Evolutionary conservation across 495 filamentous ascomycete species (phyloP).

Genomic region (Thermothielavioides terrestris): DNA sequence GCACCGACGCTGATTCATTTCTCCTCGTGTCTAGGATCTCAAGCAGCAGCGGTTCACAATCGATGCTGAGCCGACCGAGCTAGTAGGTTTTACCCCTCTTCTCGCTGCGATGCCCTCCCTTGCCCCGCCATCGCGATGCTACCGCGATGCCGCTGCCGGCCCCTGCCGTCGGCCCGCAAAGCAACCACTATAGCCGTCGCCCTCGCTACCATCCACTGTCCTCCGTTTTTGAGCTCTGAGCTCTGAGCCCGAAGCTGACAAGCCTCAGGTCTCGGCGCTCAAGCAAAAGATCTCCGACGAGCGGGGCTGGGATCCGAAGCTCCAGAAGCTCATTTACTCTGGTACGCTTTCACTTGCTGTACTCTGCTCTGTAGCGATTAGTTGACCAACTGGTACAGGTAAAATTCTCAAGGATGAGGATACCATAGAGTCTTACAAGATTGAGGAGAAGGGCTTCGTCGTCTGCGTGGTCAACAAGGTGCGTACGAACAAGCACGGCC

Average conservation of each 20-base stretch:
- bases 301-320: conserved; percentile 82
- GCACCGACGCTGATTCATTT: conserved; percentile 24
- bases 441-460: conserved; percentile 98
- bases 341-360: conserved; percentile 47
- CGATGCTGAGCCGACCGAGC: conserved; percentile 86
- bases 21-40: conserved; percentile 56
- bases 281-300: conserved; percentile 84
- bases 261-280: conserved; percentile 65
- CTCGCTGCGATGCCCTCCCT: conserved; percentile 8
- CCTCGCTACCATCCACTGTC: no score
- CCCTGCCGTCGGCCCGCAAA: no score
- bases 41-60: conserved; percentile 97
- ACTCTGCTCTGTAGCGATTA: not conserved
- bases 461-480: conserved; percentile 97
- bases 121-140: conserved; percentile 8
- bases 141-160: not conserved
- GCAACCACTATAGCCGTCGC: not conserved
- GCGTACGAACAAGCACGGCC: conserved; percentile 11
- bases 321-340: conserved; percentile 94
- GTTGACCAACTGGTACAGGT: conserved; percentile 42
- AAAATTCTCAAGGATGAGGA: conserved; percentile 98
- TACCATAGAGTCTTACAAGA: conserved; percentile 89
- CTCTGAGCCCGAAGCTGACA: conserved; percentile 11
- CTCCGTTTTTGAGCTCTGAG: not conserved
- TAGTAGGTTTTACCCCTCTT: conserved; percentile 55